phyloP scores from a whole-genome alignment of 169 alveolate species.

The Pseudocohnilembus persalinus region DNA sequence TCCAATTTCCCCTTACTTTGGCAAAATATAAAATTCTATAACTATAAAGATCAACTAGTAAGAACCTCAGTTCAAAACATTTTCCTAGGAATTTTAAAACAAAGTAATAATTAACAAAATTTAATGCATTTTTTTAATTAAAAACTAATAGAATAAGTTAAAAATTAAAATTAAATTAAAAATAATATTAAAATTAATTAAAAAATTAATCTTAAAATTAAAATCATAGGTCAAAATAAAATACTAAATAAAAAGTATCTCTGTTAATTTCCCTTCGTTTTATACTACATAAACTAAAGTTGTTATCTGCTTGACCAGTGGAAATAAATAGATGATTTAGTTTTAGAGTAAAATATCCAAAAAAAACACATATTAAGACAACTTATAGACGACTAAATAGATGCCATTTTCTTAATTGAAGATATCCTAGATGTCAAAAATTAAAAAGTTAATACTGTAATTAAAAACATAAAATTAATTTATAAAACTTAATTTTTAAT shows the following conservation, averaged over 20 bases:
- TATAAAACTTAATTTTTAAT: background rate
- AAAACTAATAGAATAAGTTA: too few relatives aligned
- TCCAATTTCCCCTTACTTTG: conserved; percentile 58
- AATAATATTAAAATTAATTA: too few relatives aligned
- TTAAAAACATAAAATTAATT: too few relatives aligned
- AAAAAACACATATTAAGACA: background rate
- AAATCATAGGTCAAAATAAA: too few relatives aligned
- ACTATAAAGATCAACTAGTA: conserved; percentile 56
- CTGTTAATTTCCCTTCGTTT: background rate
- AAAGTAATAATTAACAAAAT: too few relatives aligned
- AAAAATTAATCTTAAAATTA: too few relatives aligned
- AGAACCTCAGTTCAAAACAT: conserved; percentile 62
- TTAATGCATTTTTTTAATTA: too few relatives aligned
- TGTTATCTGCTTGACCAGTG: background rate
- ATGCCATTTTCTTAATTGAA: background rate
- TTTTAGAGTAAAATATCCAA: background rate
- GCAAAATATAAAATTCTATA: conserved; percentile 54
- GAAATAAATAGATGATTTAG: background rate
- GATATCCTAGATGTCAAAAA: background rate
- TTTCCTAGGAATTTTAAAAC: conserved; percentile 33
- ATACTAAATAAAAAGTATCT: too few relatives aligned
- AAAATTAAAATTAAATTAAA: too few relatives aligned
- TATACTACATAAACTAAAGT: background rate
- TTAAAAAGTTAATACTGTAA: background rate
- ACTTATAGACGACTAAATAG: background rate